Conservation (phyloP, 75 land plant species). For the Adiantum capillusveneris region DNA sequence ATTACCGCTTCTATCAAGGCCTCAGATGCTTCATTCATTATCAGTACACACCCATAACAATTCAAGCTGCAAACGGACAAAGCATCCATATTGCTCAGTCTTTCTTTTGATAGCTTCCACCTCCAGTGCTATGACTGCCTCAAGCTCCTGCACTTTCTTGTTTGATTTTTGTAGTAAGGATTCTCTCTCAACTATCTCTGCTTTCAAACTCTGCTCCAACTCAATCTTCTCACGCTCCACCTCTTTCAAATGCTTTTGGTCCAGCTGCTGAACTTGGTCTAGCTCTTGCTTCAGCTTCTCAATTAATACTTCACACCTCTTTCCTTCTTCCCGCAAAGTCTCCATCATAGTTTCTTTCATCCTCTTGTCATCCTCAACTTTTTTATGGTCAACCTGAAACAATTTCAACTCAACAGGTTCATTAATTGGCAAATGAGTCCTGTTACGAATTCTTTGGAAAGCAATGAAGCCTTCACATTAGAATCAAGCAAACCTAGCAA, state of each 20-base stretch:
- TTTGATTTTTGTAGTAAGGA: slow-evolving; percentile 39
- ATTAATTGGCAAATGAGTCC: too few relatives aligned
- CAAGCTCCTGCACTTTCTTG: slow-evolving; percentile 49
- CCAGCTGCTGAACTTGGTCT: slow-evolving; percentile 27
- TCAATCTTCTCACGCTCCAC: slow-evolving; percentile 38
- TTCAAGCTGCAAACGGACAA: slow-evolving; percentile 29
- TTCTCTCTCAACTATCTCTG: slow-evolving; percentile 43
- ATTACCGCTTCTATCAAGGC: too few relatives aligned
- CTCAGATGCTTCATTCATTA: too few relatives aligned
- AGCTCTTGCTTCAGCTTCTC: slow-evolving; percentile 47
- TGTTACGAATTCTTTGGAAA: too few relatives aligned
- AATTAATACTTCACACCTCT: slow-evolving; percentile 27
- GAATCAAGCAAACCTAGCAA: too few relatives aligned
- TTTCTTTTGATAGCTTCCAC: slow-evolving; percentile 34
- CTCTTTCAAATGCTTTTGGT: slow-evolving; percentile 30
- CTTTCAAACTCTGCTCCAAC: slow-evolving; percentile 27
- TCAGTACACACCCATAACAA: slow-evolving; percentile 10
- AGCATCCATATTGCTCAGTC: slow-evolving; percentile 29
- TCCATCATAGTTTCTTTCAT: slow-evolving; percentile 38
- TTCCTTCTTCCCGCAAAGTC: slow-evolving; percentile 43
- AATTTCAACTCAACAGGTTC: too few relatives aligned
- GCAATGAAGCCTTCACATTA: too few relatives aligned
- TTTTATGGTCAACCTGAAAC: slow-evolving; percentile 38
- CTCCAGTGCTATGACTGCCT: slow-evolving; percentile 35
- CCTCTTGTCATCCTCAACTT: slow-evolving; percentile 46